Evolutionary conservation across 2,329 filamentous ascomycete species (phyloP), one percentile per base, ranked within the genome.

Genomic region (Botrytis galanthina): DNA sequence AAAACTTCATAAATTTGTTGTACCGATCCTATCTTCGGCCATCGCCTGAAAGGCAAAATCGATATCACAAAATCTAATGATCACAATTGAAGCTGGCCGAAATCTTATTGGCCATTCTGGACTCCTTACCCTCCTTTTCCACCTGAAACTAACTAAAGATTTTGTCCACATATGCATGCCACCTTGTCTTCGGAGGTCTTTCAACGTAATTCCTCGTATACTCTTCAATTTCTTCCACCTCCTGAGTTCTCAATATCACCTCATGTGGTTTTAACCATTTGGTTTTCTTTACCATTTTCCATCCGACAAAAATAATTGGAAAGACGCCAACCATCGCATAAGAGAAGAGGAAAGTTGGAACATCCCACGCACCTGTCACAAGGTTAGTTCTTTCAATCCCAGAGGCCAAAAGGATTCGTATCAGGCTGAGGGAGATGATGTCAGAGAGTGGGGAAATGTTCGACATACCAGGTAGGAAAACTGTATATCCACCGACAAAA

Each of bases 291-390:
- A 87, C 63, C 0, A 89, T 22, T 80, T 92, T 92, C 88, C 89
- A 91, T 1, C 84, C 85, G 2, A 90, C 59, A 77, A 86, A 91
- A 18, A 91, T 82, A 3, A 88, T 76, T 0, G 87, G 88, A 77
- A 90, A 90, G 20, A 91, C 79, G 18, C 85, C 86, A 71, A 91
- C 85, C 87, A 90, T 91, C 60, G 87, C 85, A 79, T 60, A 85
- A 63, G 86, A 88, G 79, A 90, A 90, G 70, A 91, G 81, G 79
- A 91, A 92, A 0, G 85, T 87, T 3, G 88, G 85, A 7, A 90
- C 81, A 74, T 87, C 84, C 89, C 90, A 92, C 1, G 85, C 83
- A 8, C 73, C 75, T 74, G 14, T 69, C 32, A 29, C 26, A 32
- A 42, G 1, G 22, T 68, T 26, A 68, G 35, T 39, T 37, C 12